Base-by-base conservation (phyloP, 805 yeast genomes). In the Yamadazyma sp. region DNA sequence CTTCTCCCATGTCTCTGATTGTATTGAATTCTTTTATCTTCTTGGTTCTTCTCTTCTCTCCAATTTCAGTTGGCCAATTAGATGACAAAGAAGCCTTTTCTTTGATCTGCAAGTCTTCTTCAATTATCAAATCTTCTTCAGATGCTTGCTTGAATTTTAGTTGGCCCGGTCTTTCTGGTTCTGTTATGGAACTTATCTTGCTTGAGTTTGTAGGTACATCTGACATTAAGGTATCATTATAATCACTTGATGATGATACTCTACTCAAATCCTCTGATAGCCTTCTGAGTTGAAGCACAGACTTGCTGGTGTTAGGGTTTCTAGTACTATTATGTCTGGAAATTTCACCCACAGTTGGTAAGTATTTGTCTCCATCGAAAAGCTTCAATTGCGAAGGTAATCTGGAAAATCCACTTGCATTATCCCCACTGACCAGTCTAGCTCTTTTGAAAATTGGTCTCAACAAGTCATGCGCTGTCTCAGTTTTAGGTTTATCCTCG, bases 1-100 rank as follows among this genome's bases (percentile, higher is more conserved):
- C 98, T 56, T 85, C 91, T 1, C 98, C 98, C 79, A 93, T 77
- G 43, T 80, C 77, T 54, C 85, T 83, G 28, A 87, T 30, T 1
- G 85, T 73, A 1, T 64, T 59, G 49, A 86, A 93, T 54, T 88
- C 95, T 0, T 71, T 56, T 43, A 86, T 73, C 41, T 78, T 76
- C 54, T 86, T 86, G 14, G 73, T 78, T 35, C 96, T 73, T 50
- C 93, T 75, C 36, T 69, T 66, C 5, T 70, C 64, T 2, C 97
- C 97, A 11, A 70, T 69, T 19, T 63, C 69, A 15, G 39, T 42
- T 0, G 82, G 82, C 71, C 78, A 76, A 30, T 57, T 53, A 5
- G 48, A 44, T 1, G 82, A 73, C 1, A 46, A 45, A 1, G 45
- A 45, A 31, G 56, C 57, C 21, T 64, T 59, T 17, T 56, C 54